These are phyloP conservation scores for Senna siamea DNA, from an alignment of 306 rosid genomes.

Conservation along the genomic window DNA sequence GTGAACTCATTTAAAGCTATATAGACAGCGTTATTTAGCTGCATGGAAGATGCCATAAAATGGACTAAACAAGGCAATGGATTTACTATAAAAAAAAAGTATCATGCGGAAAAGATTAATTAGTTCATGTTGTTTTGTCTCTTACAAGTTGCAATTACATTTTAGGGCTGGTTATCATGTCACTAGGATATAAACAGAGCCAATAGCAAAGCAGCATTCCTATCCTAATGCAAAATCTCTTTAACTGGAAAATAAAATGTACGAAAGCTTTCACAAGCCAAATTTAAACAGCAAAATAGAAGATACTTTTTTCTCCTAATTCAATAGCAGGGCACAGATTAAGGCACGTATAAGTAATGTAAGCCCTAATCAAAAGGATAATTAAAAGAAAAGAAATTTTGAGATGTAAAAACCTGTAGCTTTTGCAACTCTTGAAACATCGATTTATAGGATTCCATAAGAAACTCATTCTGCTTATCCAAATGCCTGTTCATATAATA, in stretches of 20 bases:
- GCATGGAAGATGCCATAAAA: conserved; percentile 20
- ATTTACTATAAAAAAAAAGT: conserved; percentile 3
- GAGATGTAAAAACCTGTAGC: conserved; percentile 35
- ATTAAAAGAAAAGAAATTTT: neutral
- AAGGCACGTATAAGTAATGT: neutral
- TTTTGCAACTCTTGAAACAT: conserved; percentile 37
- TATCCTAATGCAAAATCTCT: neutral
- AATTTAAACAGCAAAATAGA: neutral
- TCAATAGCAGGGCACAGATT: neutral
- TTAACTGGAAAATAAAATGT: neutral
- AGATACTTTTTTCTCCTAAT: neutral
- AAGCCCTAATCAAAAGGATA: neutral
- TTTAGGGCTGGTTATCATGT: neutral
- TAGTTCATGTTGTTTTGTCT: neutral
- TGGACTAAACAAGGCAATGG: neutral
- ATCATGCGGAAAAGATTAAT: neutral
- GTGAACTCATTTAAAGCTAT: neutral
- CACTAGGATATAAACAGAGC: neutral
- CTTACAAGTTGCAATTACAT: conserved; percentile 8
- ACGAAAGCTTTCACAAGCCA: neutral
- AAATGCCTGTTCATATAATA: conserved; percentile 36
- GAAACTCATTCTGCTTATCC: conserved; percentile 39
- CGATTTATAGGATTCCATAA: conserved; percentile 32
- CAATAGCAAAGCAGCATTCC: neutral
- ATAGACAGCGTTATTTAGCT: neutral